Percentiles rank a stretch among this genome's conserved stretches.
These are phyloP conservation scores for Quercus berberidifolia DNA, from an alignment of 306 rosid species.

Conservation along the genomic window DNA sequence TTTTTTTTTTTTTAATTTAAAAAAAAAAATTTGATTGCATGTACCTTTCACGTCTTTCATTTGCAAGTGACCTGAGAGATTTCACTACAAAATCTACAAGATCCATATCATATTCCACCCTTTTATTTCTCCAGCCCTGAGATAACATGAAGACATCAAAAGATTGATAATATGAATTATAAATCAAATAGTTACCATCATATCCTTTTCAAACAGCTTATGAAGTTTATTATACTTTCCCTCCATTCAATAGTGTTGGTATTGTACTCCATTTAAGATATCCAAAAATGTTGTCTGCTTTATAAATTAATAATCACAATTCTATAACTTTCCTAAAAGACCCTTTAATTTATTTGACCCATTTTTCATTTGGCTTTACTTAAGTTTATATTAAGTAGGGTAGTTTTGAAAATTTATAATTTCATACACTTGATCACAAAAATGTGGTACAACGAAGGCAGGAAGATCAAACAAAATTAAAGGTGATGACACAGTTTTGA, in stretches of 20 bases:
- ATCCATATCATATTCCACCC: constrained; percentile 68
- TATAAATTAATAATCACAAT: too few relatives aligned
- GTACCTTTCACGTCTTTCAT: constrained; percentile 89
- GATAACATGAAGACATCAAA: neutral
- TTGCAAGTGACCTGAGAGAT: constrained; percentile 82
- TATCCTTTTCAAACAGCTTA: neutral
- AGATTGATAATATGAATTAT: neutral
- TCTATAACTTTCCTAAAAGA: too few relatives aligned
- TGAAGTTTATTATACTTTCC: neutral
- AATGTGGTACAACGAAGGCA: neutral
- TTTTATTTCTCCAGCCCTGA: constrained; percentile 82
- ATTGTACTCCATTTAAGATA: too few relatives aligned
- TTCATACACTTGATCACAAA: neutral
- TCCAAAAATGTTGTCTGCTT: too few relatives aligned
- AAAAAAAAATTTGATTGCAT: neutral
- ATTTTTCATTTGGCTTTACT: too few relatives aligned
- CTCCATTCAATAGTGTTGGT: too few relatives aligned
- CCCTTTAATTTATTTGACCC: too few relatives aligned
- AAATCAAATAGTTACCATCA: constrained; percentile 1
- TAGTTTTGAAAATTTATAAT: too few relatives aligned
- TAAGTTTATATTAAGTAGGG: too few relatives aligned
- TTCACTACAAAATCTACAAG: constrained; percentile 60
- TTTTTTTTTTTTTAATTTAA: too few relatives aligned
- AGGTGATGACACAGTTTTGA: neutral
- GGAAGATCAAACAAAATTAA: neutral